Evolutionary conservation across 768 basidiomycete genomes (phyloP), one percentile per base, ranked within the genome.

Genomic region (Suillus sp.): DNA sequence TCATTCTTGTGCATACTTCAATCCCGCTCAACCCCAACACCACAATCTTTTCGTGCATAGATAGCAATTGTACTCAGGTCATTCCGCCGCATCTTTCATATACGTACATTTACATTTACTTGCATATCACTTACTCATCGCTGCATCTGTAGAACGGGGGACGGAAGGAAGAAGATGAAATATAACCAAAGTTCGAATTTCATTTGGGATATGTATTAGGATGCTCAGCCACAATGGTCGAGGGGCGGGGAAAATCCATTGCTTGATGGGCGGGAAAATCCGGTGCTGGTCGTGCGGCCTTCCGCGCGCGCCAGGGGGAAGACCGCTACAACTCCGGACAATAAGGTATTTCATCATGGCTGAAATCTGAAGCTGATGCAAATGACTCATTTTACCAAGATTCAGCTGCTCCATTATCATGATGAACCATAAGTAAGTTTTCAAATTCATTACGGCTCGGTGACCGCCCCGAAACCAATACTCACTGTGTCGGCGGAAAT

Each of bases 51-150:
- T 40, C 18, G 56, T 22, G 35, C 56, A 57, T 57, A 57, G 38
- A 57, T 57, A 57, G 18, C 56, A 57, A 57, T 57, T 57, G 56
- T 57, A 57, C 38, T n/a, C 38, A 13, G 38, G 56, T 27, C 38
- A 57, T 40, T 30, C 38, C 11, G 56, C 11, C 11, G 56, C 56
- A 57, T 56, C 25, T 56, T 48, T 56, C 37, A 56, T 56, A 51
- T 4, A 51, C 50, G 50, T 53, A 53, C 51, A 53, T 57, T 54
- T 27, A 38, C 56, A 57, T 57, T 57, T 57, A 40, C 56, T 40
- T 57, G 56, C 56, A 57, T 57, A 27, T 57, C 18, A 9, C 25
- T 40, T 40, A 57, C 56, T 57, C 56, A 57, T 40, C 25, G 11
- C 38, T 27, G 25, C 56, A 57, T 42, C 27, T 30, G 40, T 42